Evolutionary conservation across 371 early-diverging fungal species (phyloP).

Genomic region (Mucor saturninus): DNA sequence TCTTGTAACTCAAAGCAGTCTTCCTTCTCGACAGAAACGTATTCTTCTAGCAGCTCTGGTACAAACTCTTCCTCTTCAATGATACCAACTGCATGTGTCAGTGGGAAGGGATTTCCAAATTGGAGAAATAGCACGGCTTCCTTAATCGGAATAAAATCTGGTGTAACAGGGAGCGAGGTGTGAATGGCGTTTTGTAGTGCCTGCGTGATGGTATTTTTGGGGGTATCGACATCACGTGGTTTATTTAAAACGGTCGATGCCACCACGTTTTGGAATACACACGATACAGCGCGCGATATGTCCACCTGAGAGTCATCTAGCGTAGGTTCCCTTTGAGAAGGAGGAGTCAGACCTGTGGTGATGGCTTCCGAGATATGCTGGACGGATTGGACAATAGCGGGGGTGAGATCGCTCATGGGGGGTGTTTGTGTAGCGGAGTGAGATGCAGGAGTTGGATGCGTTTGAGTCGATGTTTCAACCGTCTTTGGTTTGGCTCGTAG

Average conservation of each 20-base stretch:
- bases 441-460: not conserved
- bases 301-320: not conserved
- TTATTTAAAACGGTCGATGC: not conserved
- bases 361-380: constrained; percentile 13
- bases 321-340: not conserved
- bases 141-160: constrained; percentile 5
- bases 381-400: constrained; percentile 2
- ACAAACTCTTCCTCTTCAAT: not conserved
- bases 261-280: not conserved
- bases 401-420: not conserved
- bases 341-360: constrained; percentile 1
- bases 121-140: constrained; percentile 15
- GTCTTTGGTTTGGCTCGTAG: not conserved
- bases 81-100: not conserved
- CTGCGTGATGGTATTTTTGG: not conserved
- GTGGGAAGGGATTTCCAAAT: no score
- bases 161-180: not conserved
- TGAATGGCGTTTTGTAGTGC: constrained; percentile 7
- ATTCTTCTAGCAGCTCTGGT: not conserved
- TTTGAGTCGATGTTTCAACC: not conserved
- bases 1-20: no score
- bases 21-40: not conserved
- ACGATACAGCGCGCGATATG: not conserved
- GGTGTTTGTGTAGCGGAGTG: not conserved
- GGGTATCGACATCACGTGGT: constrained; percentile 2